Conservation (phyloP, 176 grass and related monocot genomes). For the Oryza meyeriana region DNA sequence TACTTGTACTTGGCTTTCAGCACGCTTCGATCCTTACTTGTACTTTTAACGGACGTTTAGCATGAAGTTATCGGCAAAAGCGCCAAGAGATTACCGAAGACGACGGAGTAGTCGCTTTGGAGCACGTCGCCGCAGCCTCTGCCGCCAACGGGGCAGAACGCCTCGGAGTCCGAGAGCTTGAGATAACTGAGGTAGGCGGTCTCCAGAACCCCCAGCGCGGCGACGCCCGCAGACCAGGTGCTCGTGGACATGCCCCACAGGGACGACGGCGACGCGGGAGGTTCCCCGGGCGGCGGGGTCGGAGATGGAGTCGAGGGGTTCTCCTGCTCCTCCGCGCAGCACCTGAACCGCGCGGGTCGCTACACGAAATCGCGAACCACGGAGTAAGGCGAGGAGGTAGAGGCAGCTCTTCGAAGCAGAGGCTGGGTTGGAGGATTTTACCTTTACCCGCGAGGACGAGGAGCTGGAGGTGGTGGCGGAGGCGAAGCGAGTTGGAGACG, state of each 20-base stretch:
- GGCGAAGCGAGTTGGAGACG: constrained; percentile 3
- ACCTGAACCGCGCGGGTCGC: constrained; percentile 39
- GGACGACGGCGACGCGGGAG: not conserved
- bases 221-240: constrained; percentile 58
- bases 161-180: constrained; percentile 74
- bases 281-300: not conserved
- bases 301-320: not conserved
- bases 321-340: constrained; percentile 43
- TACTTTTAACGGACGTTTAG: not conserved
- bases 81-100: constrained; percentile 61
- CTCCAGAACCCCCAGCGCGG: constrained; percentile 74
- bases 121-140: constrained; percentile 70
- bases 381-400: not conserved
- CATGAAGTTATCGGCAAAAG: not conserved
- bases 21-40: not conserved
- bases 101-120: constrained; percentile 67
- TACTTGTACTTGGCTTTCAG: not conserved
- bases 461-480: not conserved
- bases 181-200: constrained; percentile 83
- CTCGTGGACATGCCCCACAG: constrained; percentile 61
- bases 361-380: constrained; percentile 22
- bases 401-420: not conserved
- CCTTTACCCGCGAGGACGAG: constrained; percentile 23
- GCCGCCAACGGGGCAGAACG: constrained; percentile 78
- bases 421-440: not conserved